Evolutionary conservation across 139 green algal species (phyloP).

Genomic region (Picocystis salinarum): DNA sequence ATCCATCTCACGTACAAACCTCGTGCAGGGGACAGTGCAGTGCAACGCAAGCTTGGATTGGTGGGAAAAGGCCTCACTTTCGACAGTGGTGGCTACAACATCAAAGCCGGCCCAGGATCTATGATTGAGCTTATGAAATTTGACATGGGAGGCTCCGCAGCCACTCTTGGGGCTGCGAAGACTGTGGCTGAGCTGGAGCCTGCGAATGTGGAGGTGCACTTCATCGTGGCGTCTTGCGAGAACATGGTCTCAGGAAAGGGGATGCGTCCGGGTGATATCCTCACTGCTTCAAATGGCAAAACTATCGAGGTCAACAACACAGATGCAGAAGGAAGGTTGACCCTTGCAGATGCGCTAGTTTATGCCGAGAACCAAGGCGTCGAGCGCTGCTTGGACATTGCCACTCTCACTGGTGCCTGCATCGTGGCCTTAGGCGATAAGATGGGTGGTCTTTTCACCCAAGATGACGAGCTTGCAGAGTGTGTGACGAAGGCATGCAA

Average conservation of each 20-base stretch:
- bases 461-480: conserved; percentile 30
- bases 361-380: conserved; percentile 51
- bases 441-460: conserved; percentile 58
- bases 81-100: conserved; percentile 87
- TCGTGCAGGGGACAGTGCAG: conserved; percentile 10
- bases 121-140: conserved; percentile 95
- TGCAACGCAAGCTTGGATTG: conserved; percentile 32
- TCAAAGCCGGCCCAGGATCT: conserved; percentile 73
- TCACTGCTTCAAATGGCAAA: conserved; percentile 78
- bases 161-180: conserved; percentile 59
- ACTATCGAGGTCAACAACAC: conserved; percentile 80
- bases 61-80: conserved; percentile 87
- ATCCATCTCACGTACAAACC: conserved; percentile 92
- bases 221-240: conserved; percentile 87
- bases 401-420: conserved; percentile 85
- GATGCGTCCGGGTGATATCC: conserved; percentile 80
- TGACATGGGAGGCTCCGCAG: conserved; percentile 57
- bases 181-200: conserved; percentile 45
- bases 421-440: conserved; percentile 75
- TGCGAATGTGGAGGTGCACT: conserved; percentile 52
- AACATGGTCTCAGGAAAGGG: conserved; percentile 86
- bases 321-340: conserved; percentile 81
- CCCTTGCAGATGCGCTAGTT: conserved; percentile 80
- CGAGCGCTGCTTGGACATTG: conserved; percentile 53
- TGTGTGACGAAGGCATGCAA: conserved; percentile 7